A percentile compares a stretch with the other conserved stretches of the same genome.
Evolutionary conservation across 1,284 basidiomycete species (phyloP).

Genomic region (Marasmius tenuissimus): DNA sequence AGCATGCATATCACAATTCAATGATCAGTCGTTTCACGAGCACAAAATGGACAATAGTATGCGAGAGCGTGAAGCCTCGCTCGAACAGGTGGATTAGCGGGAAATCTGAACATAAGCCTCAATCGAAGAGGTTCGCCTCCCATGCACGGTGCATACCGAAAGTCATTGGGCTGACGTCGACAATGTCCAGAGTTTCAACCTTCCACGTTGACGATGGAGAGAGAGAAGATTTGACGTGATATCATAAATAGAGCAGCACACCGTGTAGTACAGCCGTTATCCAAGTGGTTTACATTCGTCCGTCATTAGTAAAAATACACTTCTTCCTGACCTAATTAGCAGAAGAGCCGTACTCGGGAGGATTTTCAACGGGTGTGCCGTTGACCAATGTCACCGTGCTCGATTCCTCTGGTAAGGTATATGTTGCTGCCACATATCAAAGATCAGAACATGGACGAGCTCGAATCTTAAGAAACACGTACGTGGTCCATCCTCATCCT

Average conservation of each 20-base stretch:
- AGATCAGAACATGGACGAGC: constrained; percentile 10
- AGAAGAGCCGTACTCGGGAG: constrained; percentile 61
- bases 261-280: not conserved
- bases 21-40: not conserved
- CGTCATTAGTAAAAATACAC: not conserved
- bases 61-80: too few species aligned
- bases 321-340: not conserved
- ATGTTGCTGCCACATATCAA: constrained; percentile 42
- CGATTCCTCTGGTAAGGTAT: constrained; percentile 49
- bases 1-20: not conserved
- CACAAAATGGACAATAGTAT: not conserved
- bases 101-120: too few species aligned
- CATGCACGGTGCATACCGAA: not conserved
- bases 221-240: not conserved
- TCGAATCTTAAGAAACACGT: constrained; percentile 30
- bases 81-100: not conserved
- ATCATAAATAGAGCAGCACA: not conserved
- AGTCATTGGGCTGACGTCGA: not conserved
- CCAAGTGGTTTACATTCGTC: not conserved
- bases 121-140: not conserved
- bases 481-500: constrained; percentile 71
- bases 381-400: constrained; percentile 38
- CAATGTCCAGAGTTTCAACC: not conserved
- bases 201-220: not conserved
- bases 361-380: constrained; percentile 50